Base-by-base conservation (phyloP, 345 rosid genomes). In the Diplotaxis tenuifolia region DNA sequence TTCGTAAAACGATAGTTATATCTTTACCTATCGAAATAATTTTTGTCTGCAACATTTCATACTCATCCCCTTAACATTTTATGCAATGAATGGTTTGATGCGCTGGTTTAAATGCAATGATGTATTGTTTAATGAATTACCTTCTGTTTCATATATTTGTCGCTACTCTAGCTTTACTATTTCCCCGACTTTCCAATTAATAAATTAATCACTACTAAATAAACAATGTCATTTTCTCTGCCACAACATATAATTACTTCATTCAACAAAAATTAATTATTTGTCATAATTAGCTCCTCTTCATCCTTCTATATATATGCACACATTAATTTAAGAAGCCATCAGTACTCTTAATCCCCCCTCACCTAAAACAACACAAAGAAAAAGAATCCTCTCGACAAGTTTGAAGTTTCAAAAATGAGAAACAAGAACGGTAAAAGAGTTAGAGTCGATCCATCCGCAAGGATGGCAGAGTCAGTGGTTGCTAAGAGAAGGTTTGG, bases 131-230 rank as follows among this genome's bases (percentile, higher is more conserved):
- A 52, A 23, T 75, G 32, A 62, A 19, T 75, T 9, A 5, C 34
- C 56, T 40, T 62, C 70, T 68, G 79, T 68, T 75, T 53, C 69
- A 68, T 68, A 75, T 68, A 61, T 29, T 68, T 75, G 69, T 75
- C 74, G 40, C 50, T 40, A 54, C 11, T 52, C 14, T 68, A 36
- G n/a, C 58, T 60, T 68, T 40, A 68, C 54, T 25, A 25, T 18
- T 63, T 20, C 29, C 27, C 14, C 59, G 54, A 49, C n/a, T n/a
- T 20, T 68, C 29, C 28, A 68, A 11, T 61, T 23, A 36, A 50
- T 60, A 60, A 25, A 60, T 2, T 3, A 25, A 60, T 27, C 50
- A 67, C 49, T 27, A 67, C 49, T 27, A 61, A 62, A 53, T 28
- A 20, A 67, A 34, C 1, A 50, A 47, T 50, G 16, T 27, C 11